Base-by-base conservation (phyloP, 2,329 filamentous ascomycete species). In the Sphaerulina musiva region DNA sequence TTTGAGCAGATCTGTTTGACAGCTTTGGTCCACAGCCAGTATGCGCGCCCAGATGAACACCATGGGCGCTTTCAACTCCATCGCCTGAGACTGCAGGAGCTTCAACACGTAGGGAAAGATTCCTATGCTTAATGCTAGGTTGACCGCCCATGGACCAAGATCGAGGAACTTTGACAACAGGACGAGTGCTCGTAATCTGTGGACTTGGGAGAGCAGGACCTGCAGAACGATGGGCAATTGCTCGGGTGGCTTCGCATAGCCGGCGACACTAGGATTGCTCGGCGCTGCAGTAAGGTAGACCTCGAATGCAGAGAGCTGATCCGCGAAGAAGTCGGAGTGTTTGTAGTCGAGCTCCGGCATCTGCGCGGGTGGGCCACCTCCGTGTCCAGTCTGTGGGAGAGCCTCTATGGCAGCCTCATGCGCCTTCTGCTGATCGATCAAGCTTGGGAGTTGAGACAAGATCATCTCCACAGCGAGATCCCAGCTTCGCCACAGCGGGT, bases 31-130 rank as follows among this genome's bases (percentile, higher is more conserved):
- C 5, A 98, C 93, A 6, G 93, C 93, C 60, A 98, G 82, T 42
- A 98, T 89, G 46, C 93, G 83, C 5, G 93, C 91, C 93, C 93
- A 98, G 59, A 98, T 98, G 71, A 97, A 98, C 4, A 98, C 91
- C 93, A 98, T 97, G 56, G 97, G 91, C 0, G 93, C 92, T 68
- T 97, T 97, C 58, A 98, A 75, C 70, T 98, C 93, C 45, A 89
- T 82, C 0, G 93, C 93, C 45, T 95, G 92, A 4, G 93, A 97
- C 70, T 98, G 93, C 14, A 98, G 76, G 26, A 98, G 78, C 72
- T 98, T 98, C 34, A 98, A 76, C n/a, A 98, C 93, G 68, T 98
- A 98, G 0, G 93, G 93, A 71, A 98, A 98, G 59, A 98, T 98
- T 23, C 93, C 93, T 58, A 98, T 98, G 70, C 91, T 96, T 12